Evolutionary conservation across 2,329 filamentous ascomycete species (phyloP).

Genomic region (Anthostomella pinea): DNA sequence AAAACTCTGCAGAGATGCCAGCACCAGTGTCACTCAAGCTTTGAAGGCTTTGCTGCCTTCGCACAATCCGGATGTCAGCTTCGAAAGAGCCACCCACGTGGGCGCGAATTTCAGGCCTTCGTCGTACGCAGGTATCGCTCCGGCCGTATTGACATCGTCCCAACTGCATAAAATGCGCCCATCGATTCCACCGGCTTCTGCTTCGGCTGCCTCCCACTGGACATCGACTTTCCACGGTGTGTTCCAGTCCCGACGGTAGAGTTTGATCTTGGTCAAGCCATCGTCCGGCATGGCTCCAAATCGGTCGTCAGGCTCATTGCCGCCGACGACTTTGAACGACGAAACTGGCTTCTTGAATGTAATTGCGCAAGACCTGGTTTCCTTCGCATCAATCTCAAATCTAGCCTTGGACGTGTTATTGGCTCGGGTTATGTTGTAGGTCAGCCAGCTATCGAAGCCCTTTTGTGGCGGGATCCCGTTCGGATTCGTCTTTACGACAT

Average conservation of each 20-base stretch:
- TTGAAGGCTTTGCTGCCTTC: conserved; percentile 72
- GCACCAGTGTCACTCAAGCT: conserved; percentile 34
- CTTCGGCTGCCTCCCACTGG: conserved; percentile 51
- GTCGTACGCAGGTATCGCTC: conserved; percentile 77
- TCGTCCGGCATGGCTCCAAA: conserved; percentile 62
- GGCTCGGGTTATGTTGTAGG: conserved; percentile 54
- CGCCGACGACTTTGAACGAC: conserved; percentile 61
- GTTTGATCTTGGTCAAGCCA: conserved; percentile 65
- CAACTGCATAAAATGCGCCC: conserved; percentile 77
- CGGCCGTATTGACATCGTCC: conserved; percentile 75
- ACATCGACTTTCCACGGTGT: conserved; percentile 74
- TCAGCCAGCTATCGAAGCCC: conserved; percentile 58
- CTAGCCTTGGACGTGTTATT: conserved; percentile 48
- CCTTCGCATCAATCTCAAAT: conserved; percentile 65
- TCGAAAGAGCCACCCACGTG: conserved; percentile 74
- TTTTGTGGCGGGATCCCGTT: conserved; percentile 40
- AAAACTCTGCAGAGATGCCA: conserved; percentile 3
- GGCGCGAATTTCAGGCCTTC: conserved; percentile 76
- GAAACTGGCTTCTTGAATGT: conserved; percentile 67
- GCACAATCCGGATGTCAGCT: conserved; percentile 73
- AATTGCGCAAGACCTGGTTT: conserved; percentile 77
- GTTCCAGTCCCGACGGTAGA: conserved; percentile 82
- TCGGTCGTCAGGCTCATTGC: conserved; percentile 56
- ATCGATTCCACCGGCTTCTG: conserved; percentile 42
- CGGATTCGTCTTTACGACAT: conserved; percentile 51